Evolutionary conservation across 345 rosid genomes (phyloP).

Genomic region (Luvunga scandens): DNA sequence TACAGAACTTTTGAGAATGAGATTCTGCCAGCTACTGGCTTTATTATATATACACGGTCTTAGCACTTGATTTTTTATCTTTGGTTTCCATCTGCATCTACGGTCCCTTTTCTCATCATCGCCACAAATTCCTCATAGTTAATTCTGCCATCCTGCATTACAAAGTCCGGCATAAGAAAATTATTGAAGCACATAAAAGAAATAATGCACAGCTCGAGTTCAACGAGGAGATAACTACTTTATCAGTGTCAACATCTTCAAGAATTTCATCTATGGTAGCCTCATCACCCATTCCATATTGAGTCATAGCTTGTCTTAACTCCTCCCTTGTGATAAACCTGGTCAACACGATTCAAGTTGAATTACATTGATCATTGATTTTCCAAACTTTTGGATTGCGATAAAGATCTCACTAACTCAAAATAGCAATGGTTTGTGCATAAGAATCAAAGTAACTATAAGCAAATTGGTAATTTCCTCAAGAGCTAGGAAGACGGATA

Average conservation of each 20-base stretch:
- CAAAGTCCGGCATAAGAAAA: not conserved
- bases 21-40: not conserved
- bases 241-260: constrained; percentile 78
- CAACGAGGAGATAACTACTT: constrained; percentile 33
- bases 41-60: not conserved
- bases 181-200: not conserved
- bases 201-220: not conserved
- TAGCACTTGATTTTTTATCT: not conserved
- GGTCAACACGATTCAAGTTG: not conserved
- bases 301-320: constrained; percentile 61
- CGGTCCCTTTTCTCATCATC: constrained; percentile 72
- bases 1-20: not conserved
- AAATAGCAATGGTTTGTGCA: not conserved
- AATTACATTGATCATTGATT: not conserved
- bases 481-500: not conserved
- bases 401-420: not conserved
- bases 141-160: constrained; percentile 65
- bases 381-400: not conserved
- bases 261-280: constrained; percentile 72
- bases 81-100: constrained; percentile 22
- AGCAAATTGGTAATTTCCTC: not conserved
- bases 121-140: constrained; percentile 67
- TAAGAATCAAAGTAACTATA: not conserved
- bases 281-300: constrained; percentile 78
- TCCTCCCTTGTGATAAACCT: constrained; percentile 91